Percentiles rank a stretch among this genome's conserved stretches.
Conservation (phyloP, 176 grass and related monocot genomes). For the Oryza coarctata region DNA sequence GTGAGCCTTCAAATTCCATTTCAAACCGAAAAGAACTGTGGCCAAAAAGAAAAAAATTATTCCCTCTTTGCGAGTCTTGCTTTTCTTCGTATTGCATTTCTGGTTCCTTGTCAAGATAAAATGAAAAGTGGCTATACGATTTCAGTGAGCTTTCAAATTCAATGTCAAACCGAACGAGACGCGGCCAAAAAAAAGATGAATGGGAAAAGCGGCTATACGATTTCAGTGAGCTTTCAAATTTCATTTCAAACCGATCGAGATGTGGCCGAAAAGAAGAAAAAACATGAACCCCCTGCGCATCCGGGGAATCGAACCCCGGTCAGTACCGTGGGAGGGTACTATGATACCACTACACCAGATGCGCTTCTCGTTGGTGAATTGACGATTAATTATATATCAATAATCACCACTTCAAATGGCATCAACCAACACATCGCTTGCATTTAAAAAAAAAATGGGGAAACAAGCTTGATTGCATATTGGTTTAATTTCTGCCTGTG, state of each 20-base stretch:
- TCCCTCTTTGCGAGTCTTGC: too few relatives aligned
- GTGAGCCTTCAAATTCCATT: too few relatives aligned
- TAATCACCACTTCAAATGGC: too few relatives aligned
- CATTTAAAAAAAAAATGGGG: too few relatives aligned
- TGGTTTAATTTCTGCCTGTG: neutral
- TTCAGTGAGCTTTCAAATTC: too few relatives aligned
- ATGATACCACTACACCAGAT: conserved; percentile 98
- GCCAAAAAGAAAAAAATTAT: neutral
- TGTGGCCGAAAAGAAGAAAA: neutral
- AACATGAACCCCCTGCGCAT: too few relatives aligned
- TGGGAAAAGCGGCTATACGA: too few relatives aligned
- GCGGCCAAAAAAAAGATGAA: neutral
- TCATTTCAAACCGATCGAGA: neutral
- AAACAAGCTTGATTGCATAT: neutral
- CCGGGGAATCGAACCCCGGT: conserved; percentile 85
- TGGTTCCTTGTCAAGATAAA: neutral
- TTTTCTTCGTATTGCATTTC: too few relatives aligned
- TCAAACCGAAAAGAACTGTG: neutral
- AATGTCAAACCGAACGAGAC: neutral
- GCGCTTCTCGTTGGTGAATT: neutral
- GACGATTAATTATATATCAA: too few relatives aligned
- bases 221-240: too few relatives aligned
- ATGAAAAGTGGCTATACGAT: too few relatives aligned
- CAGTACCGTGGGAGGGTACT: conserved; percentile 97
- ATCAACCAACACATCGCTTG: too few relatives aligned